Percentiles rank a stretch among this genome's conserved stretches.
Evolutionary conservation across 176 grass and related monocot species (phyloP).

Genomic region (Oryza brachyantha): DNA sequence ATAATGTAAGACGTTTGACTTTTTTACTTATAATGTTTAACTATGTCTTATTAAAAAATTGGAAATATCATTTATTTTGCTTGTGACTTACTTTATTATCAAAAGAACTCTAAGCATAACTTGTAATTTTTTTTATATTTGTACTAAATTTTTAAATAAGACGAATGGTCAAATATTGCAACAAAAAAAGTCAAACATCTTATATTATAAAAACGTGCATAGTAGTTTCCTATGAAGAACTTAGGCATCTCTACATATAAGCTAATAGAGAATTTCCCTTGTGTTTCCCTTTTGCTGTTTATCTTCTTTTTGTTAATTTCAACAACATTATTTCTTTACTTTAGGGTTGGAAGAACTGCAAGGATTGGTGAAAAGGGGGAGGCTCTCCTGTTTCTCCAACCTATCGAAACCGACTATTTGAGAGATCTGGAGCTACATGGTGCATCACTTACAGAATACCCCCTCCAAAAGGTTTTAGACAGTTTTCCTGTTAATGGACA

Average conservation of each 20-base stretch:
- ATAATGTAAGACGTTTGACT: no score
- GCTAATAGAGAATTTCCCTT: neutral
- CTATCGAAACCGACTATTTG: slow-evolving; percentile 87
- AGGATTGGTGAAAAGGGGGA: slow-evolving; percentile 87
- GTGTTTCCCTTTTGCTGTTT: neutral
- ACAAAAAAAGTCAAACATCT: no score
- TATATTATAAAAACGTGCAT: no score
- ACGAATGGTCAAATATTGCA: no score
- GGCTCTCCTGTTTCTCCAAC: slow-evolving; percentile 90
- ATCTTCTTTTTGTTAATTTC: slow-evolving; percentile 1
- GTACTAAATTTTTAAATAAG: no score
- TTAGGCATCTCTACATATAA: neutral
- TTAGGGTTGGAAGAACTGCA: slow-evolving; percentile 94
- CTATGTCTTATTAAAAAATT: no score
- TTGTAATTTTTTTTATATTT: no score
- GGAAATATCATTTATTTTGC: no score
- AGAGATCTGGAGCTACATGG: slow-evolving; percentile 78
- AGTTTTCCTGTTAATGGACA: slow-evolving; percentile 53
- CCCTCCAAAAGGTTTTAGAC: slow-evolving; percentile 77
- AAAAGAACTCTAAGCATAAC: no score
- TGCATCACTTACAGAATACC: slow-evolving; percentile 74
- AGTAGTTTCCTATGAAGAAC: slow-evolving; percentile 3
- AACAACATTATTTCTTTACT: neutral
- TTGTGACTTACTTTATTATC: no score
- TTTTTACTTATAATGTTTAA: no score